Evolutionary conservation across 768 basidiomycete genomes (phyloP).

Genomic region (Paxillus ammoniavirescens): DNA sequence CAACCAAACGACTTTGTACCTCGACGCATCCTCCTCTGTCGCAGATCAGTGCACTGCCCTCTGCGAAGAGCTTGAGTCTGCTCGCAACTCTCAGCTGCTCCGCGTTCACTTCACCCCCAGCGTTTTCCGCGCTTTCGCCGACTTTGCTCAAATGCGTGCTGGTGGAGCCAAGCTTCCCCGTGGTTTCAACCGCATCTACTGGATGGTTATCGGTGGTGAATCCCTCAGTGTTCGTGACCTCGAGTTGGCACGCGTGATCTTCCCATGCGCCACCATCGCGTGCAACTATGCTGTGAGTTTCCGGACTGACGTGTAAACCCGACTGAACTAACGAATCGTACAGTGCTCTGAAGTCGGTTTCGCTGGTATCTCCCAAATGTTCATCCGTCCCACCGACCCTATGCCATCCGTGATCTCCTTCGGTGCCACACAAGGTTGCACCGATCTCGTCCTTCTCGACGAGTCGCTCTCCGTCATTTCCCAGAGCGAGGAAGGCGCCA

Average conservation of each 20-base stretch:
- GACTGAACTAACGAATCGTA: background rate
- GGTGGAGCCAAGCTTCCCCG: conserved; percentile 13
- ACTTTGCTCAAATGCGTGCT: conserved; percentile 24
- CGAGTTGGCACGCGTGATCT: conserved; percentile 22
- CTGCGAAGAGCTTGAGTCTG: conserved; percentile 25
- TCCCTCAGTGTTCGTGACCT: conserved; percentile 24
- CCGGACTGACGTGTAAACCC: background rate
- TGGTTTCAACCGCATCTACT: conserved; percentile 28
- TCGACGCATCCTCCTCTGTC: conserved; percentile 27
- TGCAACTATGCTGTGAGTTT: conserved; percentile 30
- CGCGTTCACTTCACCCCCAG: conserved; percentile 30
- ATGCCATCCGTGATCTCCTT: conserved; percentile 28
- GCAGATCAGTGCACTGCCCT: conserved; percentile 25
- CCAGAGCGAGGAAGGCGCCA: conserved; percentile 18
- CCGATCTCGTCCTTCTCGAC: conserved; percentile 28
- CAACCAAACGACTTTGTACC: conserved; percentile 30
- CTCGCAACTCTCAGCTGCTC: conserved; percentile 19
- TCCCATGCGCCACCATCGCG: conserved; percentile 27
- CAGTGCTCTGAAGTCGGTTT: conserved; percentile 32
- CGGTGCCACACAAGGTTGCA: conserved; percentile 27
- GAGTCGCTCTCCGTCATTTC: conserved; percentile 21
- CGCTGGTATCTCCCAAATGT: conserved; percentile 31
- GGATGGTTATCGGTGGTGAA: conserved; percentile 34
- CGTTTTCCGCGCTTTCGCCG: conserved; percentile 30
- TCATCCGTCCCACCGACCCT: conserved; percentile 22